Percentiles rank a stretch among this genome's conserved stretches.
Conservation (phyloP, 352 stramenopile species). For the Phytophthora foliorum region DNA sequence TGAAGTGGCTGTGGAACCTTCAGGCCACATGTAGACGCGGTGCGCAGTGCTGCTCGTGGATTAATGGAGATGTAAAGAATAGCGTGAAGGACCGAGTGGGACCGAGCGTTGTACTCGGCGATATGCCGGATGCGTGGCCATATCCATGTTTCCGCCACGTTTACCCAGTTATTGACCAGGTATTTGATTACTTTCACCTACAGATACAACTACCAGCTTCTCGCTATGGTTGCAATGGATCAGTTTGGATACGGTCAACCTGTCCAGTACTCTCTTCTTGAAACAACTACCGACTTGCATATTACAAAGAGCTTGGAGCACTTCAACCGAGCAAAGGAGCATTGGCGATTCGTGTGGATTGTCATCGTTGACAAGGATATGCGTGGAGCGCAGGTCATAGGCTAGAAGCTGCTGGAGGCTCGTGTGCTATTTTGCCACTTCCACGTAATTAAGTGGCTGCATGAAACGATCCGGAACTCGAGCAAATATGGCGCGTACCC, state of each 20-base stretch:
- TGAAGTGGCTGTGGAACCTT: slow-evolving; percentile 26
- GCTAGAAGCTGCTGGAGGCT: slow-evolving; percentile 11
- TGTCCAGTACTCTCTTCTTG: slow-evolving; percentile 17
- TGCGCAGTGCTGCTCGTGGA: neutral
- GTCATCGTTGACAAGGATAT: slow-evolving; percentile 22
- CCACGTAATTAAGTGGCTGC: slow-evolving; percentile 17
- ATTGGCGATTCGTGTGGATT: slow-evolving; percentile 17
- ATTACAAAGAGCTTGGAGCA: slow-evolving; percentile 13
- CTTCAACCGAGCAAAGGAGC: slow-evolving; percentile 20
- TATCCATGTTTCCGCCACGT: no score
- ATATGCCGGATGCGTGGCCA: slow-evolving; percentile 5
- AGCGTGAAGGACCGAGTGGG: neutral
- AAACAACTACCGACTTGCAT: slow-evolving; percentile 12
- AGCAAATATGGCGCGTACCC: slow-evolving; percentile 7
- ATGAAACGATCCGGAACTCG: slow-evolving; percentile 8
- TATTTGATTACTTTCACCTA: neutral
- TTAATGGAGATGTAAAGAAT: neutral
- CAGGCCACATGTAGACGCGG: neutral
- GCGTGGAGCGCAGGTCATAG: slow-evolving; percentile 1
- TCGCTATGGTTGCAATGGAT: slow-evolving; percentile 15
- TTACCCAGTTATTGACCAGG: slow-evolving; percentile 5
- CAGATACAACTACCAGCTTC: slow-evolving; percentile 27
- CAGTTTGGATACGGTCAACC: slow-evolving; percentile 4
- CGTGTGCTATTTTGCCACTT: no score
- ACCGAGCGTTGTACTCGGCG: no score